Evolutionary conservation across 768 basidiomycete species (phyloP), one percentile per base, ranked within the genome.

Genomic region (Mycena floridula): DNA sequence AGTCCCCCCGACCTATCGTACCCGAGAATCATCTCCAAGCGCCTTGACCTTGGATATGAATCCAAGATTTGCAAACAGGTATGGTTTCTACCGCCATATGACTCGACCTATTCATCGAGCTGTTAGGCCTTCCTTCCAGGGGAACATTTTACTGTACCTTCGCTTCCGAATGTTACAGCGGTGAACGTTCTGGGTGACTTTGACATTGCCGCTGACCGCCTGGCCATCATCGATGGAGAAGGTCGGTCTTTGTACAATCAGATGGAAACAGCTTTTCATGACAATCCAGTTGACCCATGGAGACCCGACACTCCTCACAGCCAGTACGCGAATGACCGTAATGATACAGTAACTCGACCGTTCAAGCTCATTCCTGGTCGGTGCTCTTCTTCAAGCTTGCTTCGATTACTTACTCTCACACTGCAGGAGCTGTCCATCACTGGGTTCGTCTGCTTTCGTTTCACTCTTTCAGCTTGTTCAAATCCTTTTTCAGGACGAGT

Each of bases 151-250:
- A 60, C 59, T 1, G 81, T 95, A 2, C 91, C 93, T 0, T 42
- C 56, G 1, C 56, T 79, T 53, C 93, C 93, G 0, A 89, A 94
- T 54, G 71, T 95, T 42, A 85, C 82, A 0, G 77, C 74, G 1
- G 90, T 97, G 40, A 97, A 97, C 53, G 64, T 59, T 3, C 66
- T 95, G 3, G 93, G 93, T n/a, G 85, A 85, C 57, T 97, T 86
- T 61, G 78, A 72, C 41, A 81, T 95, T 44, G 81, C 81, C 15
- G 80, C 78, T 12, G 87, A 93, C 61, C 70, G 84, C 48, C 65
- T 97, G 49, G 93, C 92, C 1, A 81, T 95, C 54, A 87, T 97
- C 45, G 89, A 92, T 53, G 89, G 89, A 7, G 84, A 89, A 74
- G 75, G 86, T 85, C 25, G 18, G 42, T 25, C 25, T 42, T 7